phyloP scores from a whole-genome alignment of 2,329 filamentous ascomycete species.

The Mycosphaerelloides madeirae region DNA sequence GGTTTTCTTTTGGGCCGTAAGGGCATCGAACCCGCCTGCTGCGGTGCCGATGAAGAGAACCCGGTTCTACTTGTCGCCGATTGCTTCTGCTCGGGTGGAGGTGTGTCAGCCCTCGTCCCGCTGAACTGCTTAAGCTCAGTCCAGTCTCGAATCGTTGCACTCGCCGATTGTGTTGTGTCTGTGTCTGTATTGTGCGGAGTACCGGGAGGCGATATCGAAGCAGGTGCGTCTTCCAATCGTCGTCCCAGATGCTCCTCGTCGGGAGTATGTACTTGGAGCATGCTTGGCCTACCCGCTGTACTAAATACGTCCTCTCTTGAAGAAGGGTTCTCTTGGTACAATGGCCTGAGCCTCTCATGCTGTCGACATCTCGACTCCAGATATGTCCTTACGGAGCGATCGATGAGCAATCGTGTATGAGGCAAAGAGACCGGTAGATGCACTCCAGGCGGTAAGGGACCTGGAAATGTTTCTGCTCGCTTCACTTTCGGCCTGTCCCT shows the following conservation, averaged over 20 bases:
- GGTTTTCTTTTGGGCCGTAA: conserved; percentile 29
- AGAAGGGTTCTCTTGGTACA: neutral
- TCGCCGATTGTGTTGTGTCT: conserved; percentile 6
- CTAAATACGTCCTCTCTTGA: conserved; percentile 7
- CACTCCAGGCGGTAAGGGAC: conserved; percentile 10
- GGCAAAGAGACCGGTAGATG: conserved; percentile 53
- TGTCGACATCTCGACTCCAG: conserved; percentile 34
- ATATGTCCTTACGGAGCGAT: conserved; percentile 51
- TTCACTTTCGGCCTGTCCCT: conserved; percentile 15
- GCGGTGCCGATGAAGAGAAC: conserved; percentile 11
- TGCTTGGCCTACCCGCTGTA: neutral
- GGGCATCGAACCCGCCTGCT: conserved; percentile 24
- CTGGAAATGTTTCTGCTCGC: conserved; percentile 15
- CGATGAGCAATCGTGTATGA: conserved; percentile 55
- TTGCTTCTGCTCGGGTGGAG: conserved; percentile 14
- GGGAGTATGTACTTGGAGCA: conserved; percentile 1
- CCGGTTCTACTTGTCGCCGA: conserved; percentile 5
- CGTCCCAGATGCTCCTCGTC: conserved; percentile 6
- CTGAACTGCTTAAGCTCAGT: conserved; percentile 24
- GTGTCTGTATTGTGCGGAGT: conserved; percentile 7
- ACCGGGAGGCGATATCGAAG: conserved; percentile 25
- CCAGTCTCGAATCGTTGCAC: conserved; percentile 24
- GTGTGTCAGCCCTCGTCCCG: conserved; percentile 21
- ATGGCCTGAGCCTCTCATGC: conserved; percentile 7
- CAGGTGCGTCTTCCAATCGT: conserved; percentile 19